Base-by-base conservation (phyloP, 805 yeast genomes). In the Starmera dryadoides region DNA sequence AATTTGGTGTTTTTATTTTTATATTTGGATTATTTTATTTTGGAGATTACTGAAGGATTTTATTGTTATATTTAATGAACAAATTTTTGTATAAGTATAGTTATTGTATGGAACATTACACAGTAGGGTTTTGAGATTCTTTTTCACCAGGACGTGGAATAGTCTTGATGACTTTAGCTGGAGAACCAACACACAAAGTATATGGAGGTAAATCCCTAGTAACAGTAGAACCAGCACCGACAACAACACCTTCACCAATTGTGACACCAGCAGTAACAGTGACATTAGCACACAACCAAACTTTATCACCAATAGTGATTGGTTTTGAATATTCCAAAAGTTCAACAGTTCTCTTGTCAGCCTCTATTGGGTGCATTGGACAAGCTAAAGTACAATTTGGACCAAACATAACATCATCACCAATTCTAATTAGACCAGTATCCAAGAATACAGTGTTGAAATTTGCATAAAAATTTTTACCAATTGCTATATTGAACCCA, bases 161-260 rank as follows among this genome's bases (percentile, higher is more conserved):
- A 8, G 28, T 43, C 37, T 55, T 57, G 31, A 70, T 53, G 8
- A 72, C 68, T 41, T 55, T 62, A 5, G 75, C 80, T 1, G 84
- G 86, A 19, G 64, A 66, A 0, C 86, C 86, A 9, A 62, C 78
- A 6, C 70, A 80, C 16, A 79, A 69, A 0, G 70, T 59, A 40
- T 66, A 60, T 3, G 69, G 59, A 1, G 80, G 79, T 22, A 79
- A 69, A 45, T 69, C 73, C 41, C 61, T 72, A 18, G 69, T 66
- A 18, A 80, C 86, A 4, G 77, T 75, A 10, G 78, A 60, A 2
- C 83, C 84, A 1, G 86, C 81, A 1, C 78, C 86, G 23, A 80
- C 62, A 2, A 77, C 76, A 6, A 68, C 63, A 5, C 71, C 68
- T 34, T 71, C 70, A 14, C 86, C 86, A 29, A 79, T 64, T 2